A percentile compares a stretch with the other conserved stretches of the same genome.
phyloP scores from a whole-genome alignment of 345 rosid genomes.

The Eucalyptus cladocalyx region DNA sequence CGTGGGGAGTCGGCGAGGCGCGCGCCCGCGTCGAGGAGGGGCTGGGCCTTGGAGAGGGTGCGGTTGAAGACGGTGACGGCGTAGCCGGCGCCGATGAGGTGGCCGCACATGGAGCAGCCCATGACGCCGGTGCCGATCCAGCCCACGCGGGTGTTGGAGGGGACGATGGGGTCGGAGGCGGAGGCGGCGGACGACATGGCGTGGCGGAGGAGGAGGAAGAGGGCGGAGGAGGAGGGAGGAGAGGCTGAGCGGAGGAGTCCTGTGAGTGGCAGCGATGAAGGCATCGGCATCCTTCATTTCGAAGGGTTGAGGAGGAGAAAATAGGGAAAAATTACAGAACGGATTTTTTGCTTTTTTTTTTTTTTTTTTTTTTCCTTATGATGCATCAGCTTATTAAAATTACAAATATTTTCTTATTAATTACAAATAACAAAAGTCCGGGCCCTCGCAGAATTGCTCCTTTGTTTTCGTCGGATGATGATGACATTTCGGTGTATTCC shows the following conservation, averaged over 20 bases:
- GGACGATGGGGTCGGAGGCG: slow-evolving; percentile 6
- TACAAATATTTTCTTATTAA: no score
- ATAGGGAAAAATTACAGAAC: neutral
- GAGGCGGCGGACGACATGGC: slow-evolving; percentile 34
- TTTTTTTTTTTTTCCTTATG: no score
- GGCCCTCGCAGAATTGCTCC: no score
- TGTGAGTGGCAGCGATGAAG: neutral
- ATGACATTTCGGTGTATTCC: no score
- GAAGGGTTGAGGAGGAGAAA: neutral
- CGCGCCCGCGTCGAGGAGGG: slow-evolving; percentile 70
- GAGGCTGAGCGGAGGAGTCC: neutral
- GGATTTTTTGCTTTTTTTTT: neutral
- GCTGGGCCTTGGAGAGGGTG: slow-evolving; percentile 72
- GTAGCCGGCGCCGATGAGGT: slow-evolving; percentile 72
- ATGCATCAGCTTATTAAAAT: no score
- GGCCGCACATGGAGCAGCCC: slow-evolving; percentile 82
- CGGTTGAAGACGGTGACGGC: slow-evolving; percentile 79
- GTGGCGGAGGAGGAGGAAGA: slow-evolving; percentile 11
- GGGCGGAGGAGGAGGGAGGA: neutral
- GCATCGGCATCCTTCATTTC: neutral
- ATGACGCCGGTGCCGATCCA: slow-evolving; percentile 94
- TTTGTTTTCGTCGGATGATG: no score
- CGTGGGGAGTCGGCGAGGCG: slow-evolving; percentile 47
- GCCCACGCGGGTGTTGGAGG: slow-evolving; percentile 71
- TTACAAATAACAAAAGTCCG: no score